These are phyloP conservation scores for Barnettozyma hawaiiensis DNA, from an alignment of 1,139 yeast genomes.

Conservation along the genomic window DNA sequence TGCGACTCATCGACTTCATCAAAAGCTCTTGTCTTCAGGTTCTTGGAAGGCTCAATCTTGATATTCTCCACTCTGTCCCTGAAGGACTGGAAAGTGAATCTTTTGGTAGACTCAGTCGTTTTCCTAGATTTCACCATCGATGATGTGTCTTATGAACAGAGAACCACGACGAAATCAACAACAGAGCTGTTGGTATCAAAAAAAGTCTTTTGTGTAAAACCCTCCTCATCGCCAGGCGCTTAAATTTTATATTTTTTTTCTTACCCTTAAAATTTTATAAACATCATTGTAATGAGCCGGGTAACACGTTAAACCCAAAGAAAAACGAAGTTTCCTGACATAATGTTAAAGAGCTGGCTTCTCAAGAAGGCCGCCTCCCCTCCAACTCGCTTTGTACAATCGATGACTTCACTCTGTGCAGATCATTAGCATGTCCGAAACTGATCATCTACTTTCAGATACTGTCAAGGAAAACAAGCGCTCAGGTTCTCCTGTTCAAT, in stretches of 20 bases:
- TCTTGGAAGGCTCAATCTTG: conserved; percentile 76
- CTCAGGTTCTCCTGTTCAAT: not conserved
- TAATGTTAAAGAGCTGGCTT: too few relatives aligned
- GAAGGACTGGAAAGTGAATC: conserved; percentile 68
- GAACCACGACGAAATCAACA: too few relatives aligned
- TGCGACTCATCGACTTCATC: conserved; percentile 74
- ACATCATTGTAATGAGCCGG: conserved; percentile 6
- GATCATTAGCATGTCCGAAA: not conserved
- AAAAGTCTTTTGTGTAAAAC: too few relatives aligned
- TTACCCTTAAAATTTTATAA: not conserved
- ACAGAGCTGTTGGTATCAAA: not conserved
- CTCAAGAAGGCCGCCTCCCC: too few relatives aligned
- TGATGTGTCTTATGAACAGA: not conserved
- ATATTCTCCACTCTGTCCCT: conserved; percentile 79
- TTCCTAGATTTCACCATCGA: conserved; percentile 27
- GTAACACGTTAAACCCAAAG: too few relatives aligned
- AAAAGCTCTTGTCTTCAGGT: conserved; percentile 57
- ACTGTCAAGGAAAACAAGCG: not conserved
- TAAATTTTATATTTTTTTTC: not conserved
- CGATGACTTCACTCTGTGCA: not conserved
- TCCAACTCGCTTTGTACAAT: too few relatives aligned
- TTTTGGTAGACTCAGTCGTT: conserved; percentile 51
- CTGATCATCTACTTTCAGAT: not conserved
- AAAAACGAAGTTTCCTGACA: too few relatives aligned
- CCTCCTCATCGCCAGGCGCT: too few relatives aligned